A percentile compares a stretch with the other conserved stretches of the same genome.
Evolutionary conservation across 306 rosid species (phyloP).

Genomic region (Lathyrus oleraceus): DNA sequence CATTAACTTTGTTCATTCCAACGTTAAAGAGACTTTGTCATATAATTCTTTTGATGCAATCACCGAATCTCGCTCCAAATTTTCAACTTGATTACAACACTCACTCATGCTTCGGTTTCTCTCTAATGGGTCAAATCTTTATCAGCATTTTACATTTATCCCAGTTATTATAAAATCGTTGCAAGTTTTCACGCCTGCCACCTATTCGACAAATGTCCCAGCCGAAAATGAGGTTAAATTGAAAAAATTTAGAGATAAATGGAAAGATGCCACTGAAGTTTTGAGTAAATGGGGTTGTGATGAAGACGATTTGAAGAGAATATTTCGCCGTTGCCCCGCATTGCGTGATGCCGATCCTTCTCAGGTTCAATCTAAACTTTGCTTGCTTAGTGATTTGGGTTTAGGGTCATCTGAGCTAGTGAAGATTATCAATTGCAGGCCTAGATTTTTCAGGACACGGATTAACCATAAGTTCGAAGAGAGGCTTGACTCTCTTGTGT

Average conservation of each 20-base stretch:
- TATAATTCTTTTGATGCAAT: background rate
- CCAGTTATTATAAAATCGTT: background rate
- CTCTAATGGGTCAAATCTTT: conserved; percentile 22
- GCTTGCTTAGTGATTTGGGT: conserved; percentile 54
- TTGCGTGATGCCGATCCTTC: conserved; percentile 43
- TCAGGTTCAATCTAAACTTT: conserved; percentile 51
- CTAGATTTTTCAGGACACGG: conserved; percentile 52
- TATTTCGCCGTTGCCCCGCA: conserved; percentile 47
- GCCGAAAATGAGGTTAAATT: conserved; percentile 33
- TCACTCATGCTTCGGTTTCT: conserved; percentile 47
- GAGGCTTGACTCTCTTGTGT: conserved; percentile 50
- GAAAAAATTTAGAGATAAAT: conserved; percentile 20
- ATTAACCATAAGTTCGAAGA: conserved; percentile 48
- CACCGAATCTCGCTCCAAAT: background rate
- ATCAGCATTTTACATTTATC: background rate
- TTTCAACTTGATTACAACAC: background rate
- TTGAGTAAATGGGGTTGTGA: conserved; percentile 70
- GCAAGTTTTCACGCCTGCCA: conserved; percentile 41
- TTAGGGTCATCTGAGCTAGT: conserved; percentile 55
- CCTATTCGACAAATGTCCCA: conserved; percentile 58
- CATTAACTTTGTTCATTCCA: background rate
- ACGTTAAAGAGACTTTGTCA: background rate
- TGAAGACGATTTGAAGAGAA: conserved; percentile 46
- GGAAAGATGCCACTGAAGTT: conserved; percentile 43
- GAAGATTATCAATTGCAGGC: conserved; percentile 60